Base-by-base conservation (phyloP, 2,329 filamentous ascomycete genomes). In the Mycocentrospora acerina region DNA sequence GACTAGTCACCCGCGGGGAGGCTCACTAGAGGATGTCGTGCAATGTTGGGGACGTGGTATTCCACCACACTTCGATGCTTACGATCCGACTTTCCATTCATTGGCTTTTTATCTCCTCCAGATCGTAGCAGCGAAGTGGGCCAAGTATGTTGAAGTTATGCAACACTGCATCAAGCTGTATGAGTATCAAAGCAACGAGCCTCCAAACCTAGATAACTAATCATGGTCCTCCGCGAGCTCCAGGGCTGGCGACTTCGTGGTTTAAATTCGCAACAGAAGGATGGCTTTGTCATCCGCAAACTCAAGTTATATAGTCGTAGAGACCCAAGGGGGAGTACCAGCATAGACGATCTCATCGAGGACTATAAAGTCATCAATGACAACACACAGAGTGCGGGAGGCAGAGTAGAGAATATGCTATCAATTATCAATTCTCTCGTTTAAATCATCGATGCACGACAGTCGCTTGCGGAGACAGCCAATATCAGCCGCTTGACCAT, bases 131-230 rank as follows among this genome's bases (percentile, higher is more conserved):
- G 48, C 38, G 0, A 51, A 58, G 31, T 58, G 55, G 55, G 43
- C 48, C 4, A 55, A 50, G 18, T 58, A 58, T 31, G 25, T 55
- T 10, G 42, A 40, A 4, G 44, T 55, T 3, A 59, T 58, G 55
- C 38, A 50, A 8, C 31, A 41, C 18, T 48, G 43, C 30, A 35
- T 53, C 17, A 51, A 51, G 22, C 14, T 32, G 17, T 48, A 56
- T 36, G 54, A 59, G 32, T 55, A 57, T 31, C 31, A 38, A 10
- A 22, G 41, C 10, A 32, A 51, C 12, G 27, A 41, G 11, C 27
- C 46, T 10, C n/a, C n/a, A n/a, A 24, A 46, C 4, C 30, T 51
- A 13, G 42, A 53, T 10, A 42, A 18, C 37, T 59, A 26, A 44
- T 54, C 16, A 38, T 32, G 2, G 47, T 52, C 18, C 37, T 57